Evolutionary conservation across 2,329 filamentous ascomycete genomes (phyloP).

Genomic region (Cladosporium sp.): DNA sequence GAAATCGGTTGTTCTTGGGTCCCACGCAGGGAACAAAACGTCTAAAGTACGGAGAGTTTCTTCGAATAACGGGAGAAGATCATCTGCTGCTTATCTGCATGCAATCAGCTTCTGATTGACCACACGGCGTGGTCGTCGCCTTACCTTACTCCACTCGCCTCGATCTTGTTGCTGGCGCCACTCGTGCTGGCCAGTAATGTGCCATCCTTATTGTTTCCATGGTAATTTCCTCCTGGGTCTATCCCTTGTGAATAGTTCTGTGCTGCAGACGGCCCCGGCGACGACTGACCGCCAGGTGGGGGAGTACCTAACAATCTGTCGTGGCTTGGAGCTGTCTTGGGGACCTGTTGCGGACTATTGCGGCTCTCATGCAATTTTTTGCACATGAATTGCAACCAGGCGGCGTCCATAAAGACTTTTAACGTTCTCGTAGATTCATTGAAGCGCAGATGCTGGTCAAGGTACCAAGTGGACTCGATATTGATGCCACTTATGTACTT

Average conservation of each 20-base stretch:
- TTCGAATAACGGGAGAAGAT: background rate
- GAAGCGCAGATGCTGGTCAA: constrained; percentile 1
- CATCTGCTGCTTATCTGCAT: background rate
- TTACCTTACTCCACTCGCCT: background rate
- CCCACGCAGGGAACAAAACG: constrained; percentile 4
- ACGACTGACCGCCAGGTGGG: no score
- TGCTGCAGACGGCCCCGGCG: no score
- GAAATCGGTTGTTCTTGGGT: background rate
- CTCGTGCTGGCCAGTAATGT: background rate
- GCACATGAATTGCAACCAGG: background rate
- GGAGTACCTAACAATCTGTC: background rate
- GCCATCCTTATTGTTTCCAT: background rate
- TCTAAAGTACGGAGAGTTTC: background rate
- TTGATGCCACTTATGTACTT: background rate
- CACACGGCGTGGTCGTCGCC: background rate
- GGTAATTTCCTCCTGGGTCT: no score
- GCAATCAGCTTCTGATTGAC: background rate
- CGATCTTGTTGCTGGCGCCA: background rate
- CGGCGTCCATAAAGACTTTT: constrained; percentile 1
- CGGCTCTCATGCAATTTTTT: background rate
- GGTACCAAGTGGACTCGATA: background rate
- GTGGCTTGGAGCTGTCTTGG: background rate
- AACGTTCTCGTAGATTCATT: background rate
- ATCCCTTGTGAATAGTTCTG: no score
- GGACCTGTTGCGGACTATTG: background rate